phyloP scores from a whole-genome alignment of 2,329 filamentous ascomycete genomes.

The Trichothecium roseum region DNA sequence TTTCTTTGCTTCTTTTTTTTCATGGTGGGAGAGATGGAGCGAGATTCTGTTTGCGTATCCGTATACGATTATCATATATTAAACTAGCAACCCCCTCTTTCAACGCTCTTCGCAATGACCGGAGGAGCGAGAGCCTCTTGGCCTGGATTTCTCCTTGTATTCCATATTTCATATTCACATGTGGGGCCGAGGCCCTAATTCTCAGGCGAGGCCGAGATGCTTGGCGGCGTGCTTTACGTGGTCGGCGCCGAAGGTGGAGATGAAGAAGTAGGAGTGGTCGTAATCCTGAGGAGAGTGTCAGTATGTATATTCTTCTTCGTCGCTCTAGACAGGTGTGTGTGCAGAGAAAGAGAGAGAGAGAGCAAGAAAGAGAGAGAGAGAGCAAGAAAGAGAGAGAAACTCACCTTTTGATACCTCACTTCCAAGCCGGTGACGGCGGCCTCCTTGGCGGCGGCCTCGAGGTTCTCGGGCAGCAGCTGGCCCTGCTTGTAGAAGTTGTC shows the following conservation, averaged over 20 bases:
- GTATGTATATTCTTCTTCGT: neutral
- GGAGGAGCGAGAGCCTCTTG: too few species aligned
- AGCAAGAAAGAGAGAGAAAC: constrained; percentile 10
- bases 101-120: too few species aligned
- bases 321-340: too few species aligned
- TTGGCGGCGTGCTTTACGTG: constrained; percentile 90
- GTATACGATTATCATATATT: too few species aligned
- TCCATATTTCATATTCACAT: neutral
- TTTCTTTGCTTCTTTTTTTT: too few species aligned
- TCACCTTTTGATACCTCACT: constrained; percentile 70
- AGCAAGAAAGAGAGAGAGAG: neutral
- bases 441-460: constrained; percentile 68
- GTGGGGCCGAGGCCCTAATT: neutral
- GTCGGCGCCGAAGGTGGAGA: constrained; percentile 80
- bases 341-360: too few species aligned
- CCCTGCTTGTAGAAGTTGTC: constrained; percentile 96
- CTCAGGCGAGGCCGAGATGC: constrained; percentile 42
- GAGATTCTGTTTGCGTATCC: too few species aligned
- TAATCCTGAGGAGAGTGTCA: constrained; percentile 49
- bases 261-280: constrained; percentile 97
- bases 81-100: too few species aligned
- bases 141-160: too few species aligned
- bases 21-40: too few species aligned
- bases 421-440: constrained; percentile 63
- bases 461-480: constrained; percentile 89